Base-by-base conservation (phyloP, 331 rosid genomes). In the Malus hybrid region DNA sequence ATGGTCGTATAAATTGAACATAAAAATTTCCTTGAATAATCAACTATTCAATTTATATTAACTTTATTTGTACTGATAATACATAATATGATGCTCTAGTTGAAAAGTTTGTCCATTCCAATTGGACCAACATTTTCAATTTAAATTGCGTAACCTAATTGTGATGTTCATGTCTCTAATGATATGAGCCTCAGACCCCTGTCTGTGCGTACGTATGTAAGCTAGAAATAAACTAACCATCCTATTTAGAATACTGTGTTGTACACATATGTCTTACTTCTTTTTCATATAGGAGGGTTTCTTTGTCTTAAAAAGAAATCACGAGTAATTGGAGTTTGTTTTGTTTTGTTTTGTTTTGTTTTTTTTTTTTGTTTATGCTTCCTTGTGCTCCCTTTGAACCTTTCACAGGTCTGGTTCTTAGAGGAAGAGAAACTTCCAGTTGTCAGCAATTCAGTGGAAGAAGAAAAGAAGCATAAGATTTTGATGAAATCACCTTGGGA, bases 401-500 rank as follows among this genome's bases (percentile, higher is more conserved):
- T 73, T 66, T 78, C 73, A 73, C 78, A 92, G 99, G 87, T 94
- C 78, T 87, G 87, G 90, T 84, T 92, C 80, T 81, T 94, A 81
- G 97, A 85, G 84, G 99, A 94, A 86, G 97, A 88, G 88, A 92
- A 84, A 81, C 92, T 94, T 73, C 99, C 97, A 6, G 91, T 92
- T 77, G 85, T 92, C 59, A 74, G 92, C 86, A 86, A 62, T 52
- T 82, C 82, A 19, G 72, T n/a, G 10, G 96, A 86, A 56, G 92
- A 84, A 59, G 84, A 82, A 76, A 85, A 79, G 77, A 90, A 74
- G 79, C 78, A 75, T 74, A 90, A 86, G 70, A 88, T 94, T 79
- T 70, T 94, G 78, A 92, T 94, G 99, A 90, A 92, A 86, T 94
- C 97, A 6, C 96, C 89, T 28, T 90, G 97, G 99, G 96, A 94